A percentile compares a stretch with the other conserved stretches of the same genome.
Evolutionary conservation across 1,284 basidiomycete genomes (phyloP).

Genomic region (Tetrapyrgos nigripes): DNA sequence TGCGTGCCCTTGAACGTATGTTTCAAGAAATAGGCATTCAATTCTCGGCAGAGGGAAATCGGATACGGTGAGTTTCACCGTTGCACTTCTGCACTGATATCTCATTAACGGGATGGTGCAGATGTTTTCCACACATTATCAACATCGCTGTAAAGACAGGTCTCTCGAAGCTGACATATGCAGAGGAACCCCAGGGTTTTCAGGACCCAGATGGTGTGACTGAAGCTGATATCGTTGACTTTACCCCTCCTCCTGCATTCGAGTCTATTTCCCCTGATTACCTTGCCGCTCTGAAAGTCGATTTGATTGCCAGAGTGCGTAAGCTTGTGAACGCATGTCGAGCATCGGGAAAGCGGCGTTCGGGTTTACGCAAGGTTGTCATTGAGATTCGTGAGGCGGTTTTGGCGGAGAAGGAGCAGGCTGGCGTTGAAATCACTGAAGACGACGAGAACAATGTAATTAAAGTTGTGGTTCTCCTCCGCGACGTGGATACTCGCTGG

Average conservation of each 20-base stretch:
- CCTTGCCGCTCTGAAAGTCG: slow-evolving; percentile 19
- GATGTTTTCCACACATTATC: no score
- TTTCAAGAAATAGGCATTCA: slow-evolving; percentile 22
- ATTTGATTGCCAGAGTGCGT: slow-evolving; percentile 27
- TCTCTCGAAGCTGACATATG: slow-evolving; percentile 17
- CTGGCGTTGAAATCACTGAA: no score
- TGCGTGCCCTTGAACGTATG: no score
- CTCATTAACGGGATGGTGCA: slow-evolving; percentile 22
- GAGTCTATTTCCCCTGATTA: slow-evolving; percentile 21
- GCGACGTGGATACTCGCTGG: no score
- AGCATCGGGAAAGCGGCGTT: slow-evolving; percentile 30
- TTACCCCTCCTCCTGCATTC: background rate
- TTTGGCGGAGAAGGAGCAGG: background rate
- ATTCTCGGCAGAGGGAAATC: slow-evolving; percentile 31
- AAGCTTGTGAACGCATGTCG: slow-evolving; percentile 27
- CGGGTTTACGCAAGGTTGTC: slow-evolving; percentile 25
- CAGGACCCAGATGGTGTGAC: background rate
- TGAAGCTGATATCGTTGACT: background rate
- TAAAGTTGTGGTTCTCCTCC: slow-evolving; percentile 30
- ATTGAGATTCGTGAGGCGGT: slow-evolving; percentile 19
- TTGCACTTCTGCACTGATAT: no score
- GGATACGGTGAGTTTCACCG: slow-evolving; percentile 26
- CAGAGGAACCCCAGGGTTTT: background rate
- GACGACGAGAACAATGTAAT: slow-evolving; percentile 8
- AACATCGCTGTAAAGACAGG: slow-evolving; percentile 36